These are phyloP conservation scores for Phyllosticta paracitricarpa DNA, from an alignment of 2,329 filamentous ascomycete species.

Conservation along the genomic window DNA sequence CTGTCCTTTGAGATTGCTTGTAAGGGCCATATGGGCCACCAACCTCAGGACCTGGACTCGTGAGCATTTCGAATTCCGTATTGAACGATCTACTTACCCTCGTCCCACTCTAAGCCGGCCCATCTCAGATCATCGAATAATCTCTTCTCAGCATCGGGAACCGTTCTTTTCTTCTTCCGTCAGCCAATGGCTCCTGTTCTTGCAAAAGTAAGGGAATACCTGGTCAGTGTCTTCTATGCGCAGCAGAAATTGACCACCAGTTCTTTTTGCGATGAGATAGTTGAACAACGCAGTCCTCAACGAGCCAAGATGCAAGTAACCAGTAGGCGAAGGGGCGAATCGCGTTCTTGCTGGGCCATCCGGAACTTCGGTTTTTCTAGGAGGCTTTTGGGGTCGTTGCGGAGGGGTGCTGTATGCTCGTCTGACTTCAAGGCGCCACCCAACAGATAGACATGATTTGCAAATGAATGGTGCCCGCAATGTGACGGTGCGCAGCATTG, in stretches of 20 bases:
- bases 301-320: slow-evolving; percentile 85
- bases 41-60: slow-evolving; percentile 56
- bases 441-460: not conserved
- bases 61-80: not conserved
- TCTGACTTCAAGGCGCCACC: not conserved
- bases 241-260: slow-evolving; percentile 80
- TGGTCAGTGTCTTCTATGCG: slow-evolving; percentile 94
- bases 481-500: not conserved
- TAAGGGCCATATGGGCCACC: slow-evolving; percentile 75
- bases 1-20: slow-evolving; percentile 76
- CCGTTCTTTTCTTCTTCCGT: slow-evolving; percentile 60
- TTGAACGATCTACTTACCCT: slow-evolving; percentile 46
- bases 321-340: slow-evolving; percentile 93
- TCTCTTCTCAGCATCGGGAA: slow-evolving; percentile 66
- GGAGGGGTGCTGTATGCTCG: not conserved
- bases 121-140: slow-evolving; percentile 74
- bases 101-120: slow-evolving; percentile 88
- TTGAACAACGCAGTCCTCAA: slow-evolving; percentile 92
- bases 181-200: slow-evolving; percentile 19
- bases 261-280: slow-evolving; percentile 78
- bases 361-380: not conserved
- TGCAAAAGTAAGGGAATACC: slow-evolving; percentile 34
- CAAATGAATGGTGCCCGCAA: slow-evolving; percentile 4
- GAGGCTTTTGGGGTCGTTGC: not conserved
- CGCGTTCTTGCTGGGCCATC: slow-evolving; percentile 53